Evolutionary conservation across 1,139 yeast species (phyloP).

Genomic region (Yamadazyma atmosphaerica): DNA sequence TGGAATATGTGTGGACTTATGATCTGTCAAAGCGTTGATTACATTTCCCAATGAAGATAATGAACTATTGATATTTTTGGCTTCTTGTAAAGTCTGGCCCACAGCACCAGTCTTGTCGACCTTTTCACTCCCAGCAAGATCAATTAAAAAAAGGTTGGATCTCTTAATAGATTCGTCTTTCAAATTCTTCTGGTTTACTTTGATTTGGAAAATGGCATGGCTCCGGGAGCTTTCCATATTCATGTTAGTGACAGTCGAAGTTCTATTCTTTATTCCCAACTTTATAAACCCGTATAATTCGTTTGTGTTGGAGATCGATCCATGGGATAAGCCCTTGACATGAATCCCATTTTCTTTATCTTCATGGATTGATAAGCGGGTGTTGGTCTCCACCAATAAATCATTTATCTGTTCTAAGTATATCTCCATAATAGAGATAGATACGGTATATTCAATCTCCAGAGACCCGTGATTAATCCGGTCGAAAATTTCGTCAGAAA

Average conservation of each 20-base stretch:
- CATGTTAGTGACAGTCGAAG: conserved; percentile 68
- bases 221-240: conserved; percentile 78
- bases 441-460: conserved; percentile 66
- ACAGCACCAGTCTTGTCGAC: conserved; percentile 80
- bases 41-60: conserved; percentile 80
- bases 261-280: conserved; percentile 56
- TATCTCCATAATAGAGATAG: conserved; percentile 78
- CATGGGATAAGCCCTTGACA: conserved; percentile 66
- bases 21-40: conserved; percentile 74
- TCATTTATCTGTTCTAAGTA: conserved; percentile 79
- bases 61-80: conserved; percentile 79
- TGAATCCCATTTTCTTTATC: conserved; percentile 66
- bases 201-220: conserved; percentile 75
- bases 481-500: conserved; percentile 64
- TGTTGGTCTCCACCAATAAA: conserved; percentile 34
- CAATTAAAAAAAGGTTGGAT: conserved; percentile 76
- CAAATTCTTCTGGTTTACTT: conserved; percentile 59
- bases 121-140: conserved; percentile 88
- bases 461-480: conserved; percentile 49
- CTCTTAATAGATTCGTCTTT: conserved; percentile 57
- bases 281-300: conserved; percentile 60
- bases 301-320: conserved; percentile 55
- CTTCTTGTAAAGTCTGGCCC: conserved; percentile 78
- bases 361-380: conserved; percentile 59
- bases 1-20: conserved; percentile 66